Evolutionary conservation across 305 asterid genomes (phyloP), one percentile per base, ranked within the genome.

Genomic region (Petunia hybrid): DNA sequence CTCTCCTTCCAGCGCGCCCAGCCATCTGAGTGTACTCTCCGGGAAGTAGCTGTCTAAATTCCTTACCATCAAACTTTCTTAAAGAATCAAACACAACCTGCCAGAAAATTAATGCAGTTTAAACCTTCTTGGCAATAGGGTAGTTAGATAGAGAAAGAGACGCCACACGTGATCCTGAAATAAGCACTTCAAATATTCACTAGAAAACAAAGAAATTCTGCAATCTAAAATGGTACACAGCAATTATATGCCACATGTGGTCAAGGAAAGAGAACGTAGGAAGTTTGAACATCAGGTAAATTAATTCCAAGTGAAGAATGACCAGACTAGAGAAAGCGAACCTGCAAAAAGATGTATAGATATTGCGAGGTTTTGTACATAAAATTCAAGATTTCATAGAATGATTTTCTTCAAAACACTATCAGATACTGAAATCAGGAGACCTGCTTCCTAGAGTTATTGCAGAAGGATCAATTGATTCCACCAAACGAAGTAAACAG

Each of bases 1-100:
- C 99, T 91, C 99, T 92, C 91, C 99, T 86, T 83, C 99, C 99
- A 69, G 99, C 99, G 90, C 99, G 99, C 80, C 99, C 99, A 80
- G 99, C 97, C 99, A 96, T 96, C 92, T 96, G 99, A 42, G 99
- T 96, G 86, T 96, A 96, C 87, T 96, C 99, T 87, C 99, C 99
- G 0, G 99, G 97, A 83, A 94, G 98, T 82, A 96, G 81, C 82
- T 87, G 95, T 64, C 99, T 95, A 85, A 90, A 90, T 87, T 90
- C 98, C 87, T 93, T 96, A 77, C 99, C 99, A 84, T 94, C 98
- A 83, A 92, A 96, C 89, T 96, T 96, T 89, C 97, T 91, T 79
- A 94, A 80, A 81, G 97, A 31, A 87, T 96, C 98, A 94, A 96
- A 96, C 71, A 92, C 99, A 83, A 92, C 99, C 99, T 96, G 87